Conservation (phyloP, 345 rosid genomes). For the Hirschfeldia incana region DNA sequence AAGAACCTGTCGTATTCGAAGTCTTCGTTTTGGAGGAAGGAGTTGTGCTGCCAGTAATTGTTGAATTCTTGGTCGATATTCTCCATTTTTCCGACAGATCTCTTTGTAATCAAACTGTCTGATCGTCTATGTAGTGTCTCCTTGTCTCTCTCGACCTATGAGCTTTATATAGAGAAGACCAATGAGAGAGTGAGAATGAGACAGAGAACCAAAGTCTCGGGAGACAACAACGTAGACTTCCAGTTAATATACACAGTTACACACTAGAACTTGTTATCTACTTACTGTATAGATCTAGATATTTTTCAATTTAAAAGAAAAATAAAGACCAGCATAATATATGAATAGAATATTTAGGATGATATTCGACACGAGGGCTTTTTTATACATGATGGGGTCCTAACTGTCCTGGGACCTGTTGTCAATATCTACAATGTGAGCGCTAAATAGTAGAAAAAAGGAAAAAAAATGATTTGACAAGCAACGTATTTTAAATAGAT, state of each 20-base stretch:
- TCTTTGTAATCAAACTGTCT: neutral
- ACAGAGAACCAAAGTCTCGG: conserved; percentile 23
- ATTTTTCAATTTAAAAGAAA: neutral
- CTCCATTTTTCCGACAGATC: conserved; percentile 28
- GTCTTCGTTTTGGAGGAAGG: conserved; percentile 63
- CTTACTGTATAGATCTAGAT: neutral
- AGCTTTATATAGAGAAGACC: conserved; percentile 34
- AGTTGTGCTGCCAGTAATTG: conserved; percentile 62
- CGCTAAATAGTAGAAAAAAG: neutral
- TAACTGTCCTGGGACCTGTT: neutral
- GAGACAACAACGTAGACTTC: conserved; percentile 12
- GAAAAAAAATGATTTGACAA: neutral
- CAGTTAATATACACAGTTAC: neutral
- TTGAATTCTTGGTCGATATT: conserved; percentile 54
- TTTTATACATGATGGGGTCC: neutral
- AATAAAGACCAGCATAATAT: neutral
- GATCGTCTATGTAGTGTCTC: neutral
- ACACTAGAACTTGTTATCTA: neutral
- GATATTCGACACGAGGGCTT: neutral
- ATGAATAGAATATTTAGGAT: neutral
- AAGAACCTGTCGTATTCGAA: conserved; percentile 51
- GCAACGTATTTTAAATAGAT: neutral
- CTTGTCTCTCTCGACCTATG: conserved; percentile 20
- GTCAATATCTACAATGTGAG: neutral
- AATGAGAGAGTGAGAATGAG: conserved; percentile 4